Evolutionary conservation across 306 rosid species (phyloP).

Genomic region (Vachellia pachyceras): DNA sequence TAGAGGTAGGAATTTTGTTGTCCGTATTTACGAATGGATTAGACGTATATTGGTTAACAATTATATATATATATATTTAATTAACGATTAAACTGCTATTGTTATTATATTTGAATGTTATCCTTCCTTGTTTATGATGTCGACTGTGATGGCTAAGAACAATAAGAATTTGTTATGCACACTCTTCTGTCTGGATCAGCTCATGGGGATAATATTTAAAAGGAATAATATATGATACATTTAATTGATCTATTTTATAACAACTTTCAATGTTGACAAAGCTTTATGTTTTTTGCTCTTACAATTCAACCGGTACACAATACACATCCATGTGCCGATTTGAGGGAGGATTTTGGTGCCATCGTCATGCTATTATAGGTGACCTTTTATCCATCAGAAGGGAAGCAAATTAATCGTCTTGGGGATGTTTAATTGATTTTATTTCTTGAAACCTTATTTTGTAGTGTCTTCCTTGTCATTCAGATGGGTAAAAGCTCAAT

Average conservation of each 20-base stretch:
- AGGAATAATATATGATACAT: too few species aligned
- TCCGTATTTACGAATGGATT: background rate
- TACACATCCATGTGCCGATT: background rate
- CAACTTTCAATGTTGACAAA: too few species aligned
- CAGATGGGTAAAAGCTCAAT: background rate
- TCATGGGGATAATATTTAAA: background rate
- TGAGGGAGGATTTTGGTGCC: background rate
- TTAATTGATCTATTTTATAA: too few species aligned
- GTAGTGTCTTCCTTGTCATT: background rate
- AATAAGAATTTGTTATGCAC: background rate
- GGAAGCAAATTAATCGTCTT: background rate
- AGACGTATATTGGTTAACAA: background rate
- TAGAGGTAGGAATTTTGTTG: background rate
- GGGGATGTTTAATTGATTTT: background rate
- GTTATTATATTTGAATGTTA: background rate
- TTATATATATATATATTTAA: too few species aligned
- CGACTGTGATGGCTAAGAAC: background rate
- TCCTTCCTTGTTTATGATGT: background rate
- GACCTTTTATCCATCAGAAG: background rate
- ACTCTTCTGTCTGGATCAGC: background rate
- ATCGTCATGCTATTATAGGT: background rate
- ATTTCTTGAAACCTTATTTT: background rate
- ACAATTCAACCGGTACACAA: background rate
- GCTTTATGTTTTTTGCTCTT: background rate
- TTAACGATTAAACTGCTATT: background rate